Evolutionary conservation across 768 basidiomycete genomes (phyloP), one percentile per base, ranked within the genome.

Genomic region (Dentipellis sp.): DNA sequence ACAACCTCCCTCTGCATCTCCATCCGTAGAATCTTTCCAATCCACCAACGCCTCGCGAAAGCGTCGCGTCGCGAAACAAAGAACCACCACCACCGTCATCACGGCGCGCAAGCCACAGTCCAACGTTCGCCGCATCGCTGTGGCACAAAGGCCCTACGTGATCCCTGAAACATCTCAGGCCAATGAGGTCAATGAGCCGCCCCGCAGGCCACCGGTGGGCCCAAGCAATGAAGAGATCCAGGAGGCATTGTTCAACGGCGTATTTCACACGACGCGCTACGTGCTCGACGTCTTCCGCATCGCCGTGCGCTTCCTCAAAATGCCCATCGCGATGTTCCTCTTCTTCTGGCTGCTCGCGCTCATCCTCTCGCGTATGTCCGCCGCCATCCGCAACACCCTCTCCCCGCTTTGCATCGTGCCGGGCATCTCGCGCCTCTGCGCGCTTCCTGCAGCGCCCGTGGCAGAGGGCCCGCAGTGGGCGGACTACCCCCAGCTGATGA

Each of bases 401-500:
- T 64, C 74, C 2, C 86, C 88, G 0, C 50, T 88, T 1, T 90
- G 88, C 67, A 68, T 74, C 49, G 40, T 89, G 12, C 88, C 88
- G 2, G 74, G 78, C 14, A 65, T 88, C 35, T 81, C 80, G 8
- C 73, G 88, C 84, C 62, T 63, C 57, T 46, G 58, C 52, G 14
- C 14, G 19, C 63, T 54, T 2, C 58, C 59, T 10, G 58, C 50
- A 34, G 23, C 54, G n/a, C 47, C 34, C 58, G 55, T 51, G 55
- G 42, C 55, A 16, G 61, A 61, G 17, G 23, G 56, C 57, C 1
- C 29, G 36, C 8, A 38, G 29, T 39, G 51, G 51, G 51, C 51
- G n/a, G 80, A 88, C 66, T 90, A 82, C 66, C 79, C 82, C 1
- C 70, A 69, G 45, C 74, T 91, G 14, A 70, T 82, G 36, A 73